phyloP scores from a whole-genome alignment of 345 rosid species.

The Alliaria petiolata region DNA sequence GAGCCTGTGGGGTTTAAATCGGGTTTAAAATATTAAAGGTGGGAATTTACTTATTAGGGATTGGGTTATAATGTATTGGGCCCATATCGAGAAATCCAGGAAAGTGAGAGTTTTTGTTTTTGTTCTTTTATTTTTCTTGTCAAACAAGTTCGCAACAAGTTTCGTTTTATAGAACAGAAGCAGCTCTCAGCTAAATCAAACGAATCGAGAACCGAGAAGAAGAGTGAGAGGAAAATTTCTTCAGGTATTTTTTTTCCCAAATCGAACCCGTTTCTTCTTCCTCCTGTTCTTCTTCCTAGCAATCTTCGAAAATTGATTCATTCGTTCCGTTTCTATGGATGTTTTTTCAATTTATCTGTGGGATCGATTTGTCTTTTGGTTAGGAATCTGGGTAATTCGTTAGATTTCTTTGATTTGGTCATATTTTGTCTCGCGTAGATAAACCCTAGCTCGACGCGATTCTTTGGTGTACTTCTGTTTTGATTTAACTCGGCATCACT shows the following conservation, averaged over 20 bases:
- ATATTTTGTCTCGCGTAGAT: background rate
- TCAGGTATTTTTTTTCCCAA: background rate
- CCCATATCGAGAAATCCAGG: background rate
- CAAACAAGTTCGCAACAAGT: background rate
- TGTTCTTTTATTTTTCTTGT: background rate
- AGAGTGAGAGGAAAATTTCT: background rate
- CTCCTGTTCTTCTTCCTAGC: background rate
- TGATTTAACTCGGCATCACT: background rate
- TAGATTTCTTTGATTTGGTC: background rate
- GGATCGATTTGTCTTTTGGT: background rate
- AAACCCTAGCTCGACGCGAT: slow-evolving; percentile 2
- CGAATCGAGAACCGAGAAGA: background rate
- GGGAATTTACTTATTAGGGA: background rate
- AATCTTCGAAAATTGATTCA: background rate
- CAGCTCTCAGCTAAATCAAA: slow-evolving; percentile 10
- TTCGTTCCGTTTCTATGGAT: background rate
- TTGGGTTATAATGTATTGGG: background rate
- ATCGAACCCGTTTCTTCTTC: background rate
- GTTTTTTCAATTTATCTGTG: background rate
- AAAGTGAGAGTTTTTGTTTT: background rate
- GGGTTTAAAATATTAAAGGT: background rate
- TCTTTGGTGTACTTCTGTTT: background rate
- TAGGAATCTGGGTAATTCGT: background rate
- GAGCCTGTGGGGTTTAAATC: too few species aligned
- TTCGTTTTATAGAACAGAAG: background rate